Base-by-base conservation (phyloP, 2,329 filamentous ascomycete species). In the Cladosporium sp. region DNA sequence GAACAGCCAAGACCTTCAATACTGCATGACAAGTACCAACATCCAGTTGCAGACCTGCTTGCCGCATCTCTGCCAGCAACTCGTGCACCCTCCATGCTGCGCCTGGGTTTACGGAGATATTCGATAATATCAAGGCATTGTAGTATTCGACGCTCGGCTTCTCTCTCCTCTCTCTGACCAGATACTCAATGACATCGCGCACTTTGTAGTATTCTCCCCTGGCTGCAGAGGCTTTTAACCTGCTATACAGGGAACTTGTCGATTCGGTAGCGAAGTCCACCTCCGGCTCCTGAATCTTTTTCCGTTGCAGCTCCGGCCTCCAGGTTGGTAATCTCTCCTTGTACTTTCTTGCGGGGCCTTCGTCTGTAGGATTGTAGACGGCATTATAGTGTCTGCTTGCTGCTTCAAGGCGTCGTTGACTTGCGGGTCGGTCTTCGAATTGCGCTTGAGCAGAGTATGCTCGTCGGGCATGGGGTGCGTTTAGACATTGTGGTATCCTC, bases 1-100 rank as follows among this genome's bases (percentile, higher is more conserved):
- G 95, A 10, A 95, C 86, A 0, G 91, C 87, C 26, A 97, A 82
- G 74, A 90, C 88, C 76, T 88, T 86, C 46, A 97, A 79, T 2
- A 89, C 86, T 67, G 86, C 86, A 76, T 93, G 89, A 72, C 91
- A 94, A 2, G 91, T 84, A 3, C 83, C 82, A 0, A 84, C 83
- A 69, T 92, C 91, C 8, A 87, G 83, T 49, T 85, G 79, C 53
- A 97, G 81, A 0, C 82, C 83, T 49, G 84, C 80, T 1, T 78
- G 75, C 51, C 84, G 82, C 88, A 97, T 91, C 72, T 97, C 92
- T 25, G 85, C 79, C 26, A 97, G 78, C n/a, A 96, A 79, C 23
- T 79, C 80, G 36, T 79, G 77, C 16, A 94, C 85, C 56, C 86
- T 85, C 30, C 82, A 82, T 2, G 88, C 88, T 5, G 90, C 92